Evolutionary conservation across 495 filamentous ascomycete species (phyloP), one percentile per base, ranked within the genome.

Genomic region (Penicillium herquei): DNA sequence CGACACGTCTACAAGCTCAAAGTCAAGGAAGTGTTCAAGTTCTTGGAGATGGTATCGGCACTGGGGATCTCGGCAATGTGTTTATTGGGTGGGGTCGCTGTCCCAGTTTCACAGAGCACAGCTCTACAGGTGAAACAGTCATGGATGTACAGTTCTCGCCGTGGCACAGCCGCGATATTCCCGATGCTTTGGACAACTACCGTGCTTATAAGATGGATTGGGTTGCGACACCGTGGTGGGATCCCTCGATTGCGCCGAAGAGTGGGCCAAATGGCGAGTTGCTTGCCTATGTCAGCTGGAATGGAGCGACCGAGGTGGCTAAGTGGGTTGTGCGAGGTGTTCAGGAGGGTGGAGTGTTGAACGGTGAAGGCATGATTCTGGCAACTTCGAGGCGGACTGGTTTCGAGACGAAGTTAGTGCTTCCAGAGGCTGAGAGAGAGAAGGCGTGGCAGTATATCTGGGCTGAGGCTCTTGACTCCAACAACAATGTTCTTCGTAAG

Each of bases 291-390:
- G 52, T 59, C 1, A 65, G 65, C 49, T 65, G 65, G 65, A 68
- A 68, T 43, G 83, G 86, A 59, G 79, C 84, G 9, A 65, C 79
- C 3, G 73, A 79, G 18, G 82, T 87, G 7, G 39, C 52, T 12
- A 18, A 32, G 30, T 62, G 59, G 59, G 39, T 54, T 12, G 46
- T 65, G 32, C 49, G 56, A 1, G 58, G 62, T 7, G 41, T 51
- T 37, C 13, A 35, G 18, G 18, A 31, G 30, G 39, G 30, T 1
- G 6, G 11, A 37, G 1, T 30, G 21, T 32, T 33, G 7, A 17
- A 33, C 35, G 13, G 40, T 10, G 46, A 51, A 16, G 54, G 35
- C 5, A 9, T 37, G 8, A 35, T 59, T 10, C 10, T 59, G 30
- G 48, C 49, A 32, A 54, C 40, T 6, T 57, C 52, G 0, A 26